phyloP scores from a whole-genome alignment of 1,284 basidiomycete genomes.

The Mycocalia duriaeana region DNA sequence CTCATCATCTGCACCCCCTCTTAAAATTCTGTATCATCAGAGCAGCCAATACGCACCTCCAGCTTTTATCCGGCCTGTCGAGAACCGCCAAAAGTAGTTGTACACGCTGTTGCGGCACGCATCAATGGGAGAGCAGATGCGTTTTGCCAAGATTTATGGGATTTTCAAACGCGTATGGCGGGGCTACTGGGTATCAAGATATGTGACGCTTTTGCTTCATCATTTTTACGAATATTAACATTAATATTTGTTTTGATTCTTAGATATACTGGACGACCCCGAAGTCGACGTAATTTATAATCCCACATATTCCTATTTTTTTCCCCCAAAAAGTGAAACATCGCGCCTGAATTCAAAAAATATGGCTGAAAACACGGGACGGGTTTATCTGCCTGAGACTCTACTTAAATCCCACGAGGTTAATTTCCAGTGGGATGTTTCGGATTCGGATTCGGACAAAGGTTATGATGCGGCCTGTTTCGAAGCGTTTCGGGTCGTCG shows the following conservation, averaged over 20 bases:
- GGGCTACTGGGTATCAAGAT: conserved; percentile 50
- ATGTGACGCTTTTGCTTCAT: neutral
- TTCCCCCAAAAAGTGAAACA: too few relatives aligned
- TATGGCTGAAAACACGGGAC: too few relatives aligned
- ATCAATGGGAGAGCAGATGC: conserved; percentile 41
- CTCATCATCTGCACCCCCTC: too few relatives aligned
- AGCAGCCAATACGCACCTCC: conserved; percentile 61
- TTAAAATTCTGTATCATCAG: conserved; percentile 62
- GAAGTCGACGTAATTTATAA: conserved; percentile 63
- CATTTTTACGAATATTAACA: too few relatives aligned
- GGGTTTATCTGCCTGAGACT: too few relatives aligned
- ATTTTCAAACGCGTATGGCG: conserved; percentile 54
- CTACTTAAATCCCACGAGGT: too few relatives aligned
- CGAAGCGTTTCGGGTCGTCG: too few relatives aligned
- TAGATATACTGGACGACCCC: conserved; percentile 55
- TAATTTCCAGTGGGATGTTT: too few relatives aligned
- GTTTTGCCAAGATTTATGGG: conserved; percentile 50
- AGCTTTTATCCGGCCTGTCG: conserved; percentile 51
- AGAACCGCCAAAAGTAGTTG: conserved; percentile 53
- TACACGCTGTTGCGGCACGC: conserved; percentile 63
- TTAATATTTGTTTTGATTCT: neutral
- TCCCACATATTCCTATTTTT: too few relatives aligned
- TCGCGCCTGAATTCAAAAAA: too few relatives aligned
- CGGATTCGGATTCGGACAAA: too few relatives aligned
- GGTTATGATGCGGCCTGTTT: too few relatives aligned